A percentile compares a stretch with the other conserved stretches of the same genome.
phyloP scores from a whole-genome alignment of 1,284 basidiomycete genomes.

The Ustilago hordei region DNA sequence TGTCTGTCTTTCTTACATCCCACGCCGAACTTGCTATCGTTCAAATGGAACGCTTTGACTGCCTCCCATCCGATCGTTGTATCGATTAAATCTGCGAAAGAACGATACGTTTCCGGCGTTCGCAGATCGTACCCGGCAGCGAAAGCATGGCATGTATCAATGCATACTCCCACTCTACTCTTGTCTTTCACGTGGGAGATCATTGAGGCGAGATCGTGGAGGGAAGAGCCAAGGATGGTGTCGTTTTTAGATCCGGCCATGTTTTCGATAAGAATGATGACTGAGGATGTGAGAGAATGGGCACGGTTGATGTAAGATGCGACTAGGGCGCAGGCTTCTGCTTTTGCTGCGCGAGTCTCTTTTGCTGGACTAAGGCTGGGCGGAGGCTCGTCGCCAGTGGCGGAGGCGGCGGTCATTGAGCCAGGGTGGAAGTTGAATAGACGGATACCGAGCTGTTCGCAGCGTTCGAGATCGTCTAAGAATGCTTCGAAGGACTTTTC shows the following conservation, averaged over 20 bases:
- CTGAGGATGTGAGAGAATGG: constrained; percentile 77
- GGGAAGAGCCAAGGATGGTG: constrained; percentile 81
- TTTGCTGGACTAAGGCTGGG: constrained; percentile 72
- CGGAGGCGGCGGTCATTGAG: constrained; percentile 33
- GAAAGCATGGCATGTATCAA: constrained; percentile 90
- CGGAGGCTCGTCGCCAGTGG: constrained; percentile 1
- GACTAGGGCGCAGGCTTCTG: constrained; percentile 77
- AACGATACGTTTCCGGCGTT: constrained; percentile 71
- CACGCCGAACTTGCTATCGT: constrained; percentile 80
- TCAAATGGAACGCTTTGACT: constrained; percentile 81
- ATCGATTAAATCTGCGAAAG: constrained; percentile 75
- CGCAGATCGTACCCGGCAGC: constrained; percentile 86
- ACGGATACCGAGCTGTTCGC: constrained; percentile 80
- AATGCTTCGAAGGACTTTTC: constrained; percentile 84
- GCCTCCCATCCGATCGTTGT: constrained; percentile 78
- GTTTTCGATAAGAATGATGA: constrained; percentile 83
- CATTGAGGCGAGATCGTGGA: constrained; percentile 78
- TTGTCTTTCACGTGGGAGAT: constrained; percentile 81
- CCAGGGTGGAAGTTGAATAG: constrained; percentile 85
- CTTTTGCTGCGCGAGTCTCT: constrained; percentile 72
- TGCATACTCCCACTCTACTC: constrained; percentile 80
- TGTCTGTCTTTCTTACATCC: constrained; percentile 81
- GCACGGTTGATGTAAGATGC: constrained; percentile 82
- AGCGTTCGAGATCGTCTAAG: constrained; percentile 83
- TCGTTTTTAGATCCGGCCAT: constrained; percentile 78